Evolutionary conservation across 1,284 basidiomycete genomes (phyloP), one percentile per base, ranked within the genome.

Genomic region (Abortiporus biennis): DNA sequence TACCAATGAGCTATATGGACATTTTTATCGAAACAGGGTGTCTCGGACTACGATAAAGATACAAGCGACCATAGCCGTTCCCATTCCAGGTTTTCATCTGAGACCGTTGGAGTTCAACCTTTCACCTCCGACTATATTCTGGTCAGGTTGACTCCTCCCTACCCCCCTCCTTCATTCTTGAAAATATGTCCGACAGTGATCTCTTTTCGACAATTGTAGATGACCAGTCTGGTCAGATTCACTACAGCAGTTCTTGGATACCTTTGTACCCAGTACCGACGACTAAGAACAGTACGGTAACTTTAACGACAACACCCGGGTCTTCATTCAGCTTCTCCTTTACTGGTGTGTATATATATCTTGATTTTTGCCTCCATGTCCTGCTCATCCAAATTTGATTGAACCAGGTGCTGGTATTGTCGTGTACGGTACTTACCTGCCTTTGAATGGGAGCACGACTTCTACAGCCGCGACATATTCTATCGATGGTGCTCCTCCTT

Each of bases 391-490:
- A 17, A 20, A 40, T 20, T 17, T 11, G n/a, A n/a, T 45, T 8
- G 22, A 15, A 13, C 20, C 30, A 48, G 47, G 47, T 17, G 44
- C 43, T 12, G 34, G 31, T n/a, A 36, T 48, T n/a, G 43, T 30
- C 8, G 43, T 48, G n/a, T 38, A 29, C 6, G 47, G 47, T 17
- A 21, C 31, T 2, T 13, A 39, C 8, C 3, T 21, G 5, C 35
- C 40, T 12, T 19, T 39, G 3, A 41, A 30, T 30, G 31, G 19
- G 9, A 38, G 34, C 12, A 15, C 25, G 1, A 30, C 15, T 15
- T 16, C 39, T 5, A 23, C 41, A 2, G 30, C 35, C 5, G 36
- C 43, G 11, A 35, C 39, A 2, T 48, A 42, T 36, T 15, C 33
- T 9, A 9, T 48, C 11, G 47, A 48, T 27, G 32, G 36, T 16